phyloP scores from a whole-genome alignment of 495 filamentous ascomycete species.

The Penicillium manginii region DNA sequence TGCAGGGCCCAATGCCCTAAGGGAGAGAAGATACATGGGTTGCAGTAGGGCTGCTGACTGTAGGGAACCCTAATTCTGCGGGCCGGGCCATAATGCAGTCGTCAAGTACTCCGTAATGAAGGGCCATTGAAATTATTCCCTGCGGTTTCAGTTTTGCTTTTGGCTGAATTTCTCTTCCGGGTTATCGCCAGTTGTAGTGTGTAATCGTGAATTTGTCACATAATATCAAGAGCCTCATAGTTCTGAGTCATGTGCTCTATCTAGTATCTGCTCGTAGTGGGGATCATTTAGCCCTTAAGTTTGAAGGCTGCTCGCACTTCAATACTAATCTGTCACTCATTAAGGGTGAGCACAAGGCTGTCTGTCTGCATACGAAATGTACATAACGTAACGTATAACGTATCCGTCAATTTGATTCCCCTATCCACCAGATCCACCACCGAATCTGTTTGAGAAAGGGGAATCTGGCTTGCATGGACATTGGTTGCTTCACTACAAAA shows the following conservation, averaged over 20 bases:
- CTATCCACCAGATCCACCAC: neutral
- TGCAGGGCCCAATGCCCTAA: constrained; percentile 3
- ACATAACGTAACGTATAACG: neutral
- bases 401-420: neutral
- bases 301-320: no score
- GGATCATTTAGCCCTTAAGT: no score
- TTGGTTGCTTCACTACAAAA: constrained; percentile 12
- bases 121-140: constrained; percentile 8
- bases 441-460: neutral
- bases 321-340: no score
- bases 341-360: no score
- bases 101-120: neutral
- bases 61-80: constrained; percentile 16
- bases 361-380: neutral
- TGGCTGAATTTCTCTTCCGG: neutral
- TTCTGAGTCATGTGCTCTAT: no score
- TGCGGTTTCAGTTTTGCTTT: constrained; percentile 28
- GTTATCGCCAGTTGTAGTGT: neutral
- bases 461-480: neutral
- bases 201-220: neutral
- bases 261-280: no score
- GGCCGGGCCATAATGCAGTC: constrained; percentile 27
- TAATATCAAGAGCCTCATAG: neutral
- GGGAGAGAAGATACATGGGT: neutral
- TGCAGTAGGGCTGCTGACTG: constrained; percentile 20